phyloP scores from a whole-genome alignment of 352 stramenopile species.

The Phytophthora constricta region DNA sequence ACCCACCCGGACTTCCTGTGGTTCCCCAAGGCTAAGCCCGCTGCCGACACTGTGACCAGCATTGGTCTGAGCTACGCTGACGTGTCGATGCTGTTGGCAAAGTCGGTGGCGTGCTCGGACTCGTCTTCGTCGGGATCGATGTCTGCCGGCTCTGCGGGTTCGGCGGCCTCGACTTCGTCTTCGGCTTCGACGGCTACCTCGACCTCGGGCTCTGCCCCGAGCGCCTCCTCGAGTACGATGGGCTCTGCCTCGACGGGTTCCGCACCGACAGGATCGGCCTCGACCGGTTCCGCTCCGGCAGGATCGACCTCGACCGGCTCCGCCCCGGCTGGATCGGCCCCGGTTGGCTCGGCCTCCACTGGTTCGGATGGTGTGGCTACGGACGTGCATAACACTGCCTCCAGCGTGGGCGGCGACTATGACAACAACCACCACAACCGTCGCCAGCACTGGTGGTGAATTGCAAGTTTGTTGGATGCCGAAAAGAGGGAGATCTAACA shows the following conservation, averaged over 20 bases:
- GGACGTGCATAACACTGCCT: slow-evolving; percentile 4
- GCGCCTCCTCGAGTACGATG: not conserved
- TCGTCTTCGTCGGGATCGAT: not conserved
- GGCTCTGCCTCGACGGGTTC: not conserved
- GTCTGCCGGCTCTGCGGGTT: slow-evolving; percentile 8
- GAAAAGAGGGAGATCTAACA: too few species aligned
- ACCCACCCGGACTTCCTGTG: slow-evolving; percentile 42
- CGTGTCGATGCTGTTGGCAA: slow-evolving; percentile 22
- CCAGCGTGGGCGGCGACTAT: slow-evolving; percentile 4
- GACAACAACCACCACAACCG: not conserved
- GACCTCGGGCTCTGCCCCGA: not conserved
- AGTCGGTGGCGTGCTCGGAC: slow-evolving; percentile 10
- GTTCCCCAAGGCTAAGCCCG: slow-evolving; percentile 21
- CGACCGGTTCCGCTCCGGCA: not conserved
- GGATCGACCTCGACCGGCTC: not conserved
- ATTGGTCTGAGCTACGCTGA: slow-evolving; percentile 36
- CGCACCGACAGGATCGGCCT: not conserved
- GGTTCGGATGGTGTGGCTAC: not conserved
- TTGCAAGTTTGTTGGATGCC: not conserved
- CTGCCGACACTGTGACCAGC: slow-evolving; percentile 19
- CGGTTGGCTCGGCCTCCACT: not conserved
- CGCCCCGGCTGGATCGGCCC: not conserved
- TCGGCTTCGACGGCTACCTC: slow-evolving; percentile 1
- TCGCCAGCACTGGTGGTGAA: too few species aligned
- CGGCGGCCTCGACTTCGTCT: slow-evolving; percentile 3